Conservation (phyloP, 495 filamentous ascomycete genomes). For the Neurospora sp. region DNA sequence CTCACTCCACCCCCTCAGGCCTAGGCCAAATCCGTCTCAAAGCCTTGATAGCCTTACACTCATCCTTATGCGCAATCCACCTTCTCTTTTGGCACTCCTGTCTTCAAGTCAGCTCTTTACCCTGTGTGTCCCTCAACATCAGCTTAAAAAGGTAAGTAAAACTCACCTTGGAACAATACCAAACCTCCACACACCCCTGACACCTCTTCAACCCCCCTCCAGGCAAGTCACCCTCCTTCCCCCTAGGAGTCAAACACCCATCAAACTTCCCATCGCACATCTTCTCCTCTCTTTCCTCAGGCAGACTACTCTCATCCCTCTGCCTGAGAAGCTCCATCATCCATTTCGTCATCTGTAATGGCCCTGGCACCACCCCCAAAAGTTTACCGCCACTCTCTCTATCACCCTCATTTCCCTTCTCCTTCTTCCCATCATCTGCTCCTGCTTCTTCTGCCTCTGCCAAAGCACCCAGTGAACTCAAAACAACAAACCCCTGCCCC, state of each 20-base stretch:
- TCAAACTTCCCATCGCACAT: not conserved
- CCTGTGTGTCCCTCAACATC: no score
- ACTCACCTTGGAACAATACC: conserved; percentile 34
- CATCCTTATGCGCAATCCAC: conserved; percentile 34
- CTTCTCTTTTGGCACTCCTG: conserved; percentile 32
- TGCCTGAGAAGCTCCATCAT: conserved; percentile 16
- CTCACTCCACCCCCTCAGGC: not conserved
- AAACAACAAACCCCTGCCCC: conserved; percentile 26
- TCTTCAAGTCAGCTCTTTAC: not conserved
- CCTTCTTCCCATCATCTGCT: conserved; percentile 17
- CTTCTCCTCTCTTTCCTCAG: conserved; percentile 6
- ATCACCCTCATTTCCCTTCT: conserved; percentile 22
- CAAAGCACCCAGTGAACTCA: conserved; percentile 11
- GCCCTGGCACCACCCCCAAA: conserved; percentile 21
- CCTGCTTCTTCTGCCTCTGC: conserved; percentile 15
- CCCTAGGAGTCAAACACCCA: not conserved
- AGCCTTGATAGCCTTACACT: conserved; percentile 32
- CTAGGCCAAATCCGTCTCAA: conserved; percentile 28
- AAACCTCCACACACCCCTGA: conserved; percentile 29
- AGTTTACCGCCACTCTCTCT: conserved; percentile 10
- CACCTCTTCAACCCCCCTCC: conserved; percentile 22
- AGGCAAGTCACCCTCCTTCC: conserved; percentile 5
- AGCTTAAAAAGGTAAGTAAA: no score
- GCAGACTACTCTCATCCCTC: conserved; percentile 3
- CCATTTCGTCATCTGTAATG: conserved; percentile 21